A percentile compares a stretch with the other conserved stretches of the same genome.
phyloP scores from a whole-genome alignment of 2,329 filamentous ascomycete genomes.

The Graphium sp. region DNA sequence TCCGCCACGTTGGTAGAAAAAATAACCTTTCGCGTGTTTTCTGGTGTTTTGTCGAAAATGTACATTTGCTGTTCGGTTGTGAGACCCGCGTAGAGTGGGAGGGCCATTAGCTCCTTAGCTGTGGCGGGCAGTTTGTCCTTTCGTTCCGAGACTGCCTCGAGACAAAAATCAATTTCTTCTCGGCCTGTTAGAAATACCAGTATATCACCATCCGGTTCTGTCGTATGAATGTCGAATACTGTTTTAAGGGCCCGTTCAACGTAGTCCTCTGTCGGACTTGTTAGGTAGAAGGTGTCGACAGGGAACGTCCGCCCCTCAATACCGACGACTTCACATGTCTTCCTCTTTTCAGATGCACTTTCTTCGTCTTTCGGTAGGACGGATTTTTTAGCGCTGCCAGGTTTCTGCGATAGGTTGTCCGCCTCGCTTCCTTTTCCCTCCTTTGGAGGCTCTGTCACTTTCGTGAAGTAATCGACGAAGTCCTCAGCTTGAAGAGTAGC shows the following conservation, averaged over 20 bases:
- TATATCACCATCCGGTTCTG: conserved; percentile 71
- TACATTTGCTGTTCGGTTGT: conserved; percentile 88
- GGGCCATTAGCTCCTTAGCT: conserved; percentile 35
- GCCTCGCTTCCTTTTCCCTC: conserved; percentile 12
- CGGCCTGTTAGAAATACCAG: conserved; percentile 83
- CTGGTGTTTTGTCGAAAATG: conserved; percentile 71
- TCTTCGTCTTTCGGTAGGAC: too few species aligned
- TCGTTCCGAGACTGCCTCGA: conserved; percentile 5
- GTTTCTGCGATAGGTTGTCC: too few species aligned
- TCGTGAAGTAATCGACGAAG: conserved; percentile 61
- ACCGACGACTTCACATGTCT: too few species aligned
- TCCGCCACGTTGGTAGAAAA: conserved; percentile 94
- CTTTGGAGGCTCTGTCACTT: conserved; percentile 14
- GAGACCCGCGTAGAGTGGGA: conserved; percentile 81
- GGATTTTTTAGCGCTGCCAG: too few species aligned
- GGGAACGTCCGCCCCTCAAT: conserved; percentile 84
- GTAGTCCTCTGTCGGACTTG: conserved; percentile 69
- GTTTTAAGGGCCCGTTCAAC: conserved; percentile 68
- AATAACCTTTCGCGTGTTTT: conserved; percentile 77
- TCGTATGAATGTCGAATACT: conserved; percentile 72
- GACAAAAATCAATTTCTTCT: conserved; percentile 64
- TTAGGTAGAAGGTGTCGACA: conserved; percentile 71
- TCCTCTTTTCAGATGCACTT: too few species aligned
- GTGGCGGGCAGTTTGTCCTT: conserved; percentile 14
- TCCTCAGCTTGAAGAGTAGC: conserved; percentile 83